A percentile compares a stretch with the other conserved stretches of the same genome.
Conservation (phyloP, 139 green algal species). For the Tetradesmus obliquus region DNA sequence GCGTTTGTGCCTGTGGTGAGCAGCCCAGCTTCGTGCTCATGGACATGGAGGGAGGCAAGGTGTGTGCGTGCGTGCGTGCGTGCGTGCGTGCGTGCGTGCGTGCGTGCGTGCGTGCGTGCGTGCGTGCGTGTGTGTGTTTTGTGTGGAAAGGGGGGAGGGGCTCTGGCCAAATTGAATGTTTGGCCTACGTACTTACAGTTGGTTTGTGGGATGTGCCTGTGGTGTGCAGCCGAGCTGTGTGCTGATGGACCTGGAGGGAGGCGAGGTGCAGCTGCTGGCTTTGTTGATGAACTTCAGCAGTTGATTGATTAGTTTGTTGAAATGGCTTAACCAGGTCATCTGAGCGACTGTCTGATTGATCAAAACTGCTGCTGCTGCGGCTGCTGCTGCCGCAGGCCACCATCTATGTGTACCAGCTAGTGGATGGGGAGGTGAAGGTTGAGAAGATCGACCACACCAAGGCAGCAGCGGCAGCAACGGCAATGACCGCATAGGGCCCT, state of each 20-base stretch:
- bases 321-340: neutral
- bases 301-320: too few species aligned
- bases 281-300: too few species aligned
- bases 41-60: conserved; percentile 53
- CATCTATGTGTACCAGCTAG: conserved; percentile 96
- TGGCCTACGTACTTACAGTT: too few species aligned
- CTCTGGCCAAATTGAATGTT: too few species aligned
- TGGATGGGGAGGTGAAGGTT: conserved; percentile 83
- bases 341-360: too few species aligned
- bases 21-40: conserved; percentile 84
- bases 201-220: too few species aligned
- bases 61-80: too few species aligned
- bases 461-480: conserved; percentile 27
- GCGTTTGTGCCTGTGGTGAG: conserved; percentile 17
- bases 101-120: too few species aligned
- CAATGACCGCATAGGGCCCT: neutral
- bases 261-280: conserved; percentile 66
- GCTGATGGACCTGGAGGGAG: conserved; percentile 95
- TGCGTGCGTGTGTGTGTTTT: too few species aligned
- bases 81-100: too few species aligned
- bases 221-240: conserved; percentile 91
- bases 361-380: neutral
- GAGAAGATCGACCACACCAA: conserved; percentile 89
- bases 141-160: too few species aligned
- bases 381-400: conserved; percentile 66